Conservation (phyloP, 2,329 filamentous ascomycete genomes). For the Leptographium lundbergii region DNA sequence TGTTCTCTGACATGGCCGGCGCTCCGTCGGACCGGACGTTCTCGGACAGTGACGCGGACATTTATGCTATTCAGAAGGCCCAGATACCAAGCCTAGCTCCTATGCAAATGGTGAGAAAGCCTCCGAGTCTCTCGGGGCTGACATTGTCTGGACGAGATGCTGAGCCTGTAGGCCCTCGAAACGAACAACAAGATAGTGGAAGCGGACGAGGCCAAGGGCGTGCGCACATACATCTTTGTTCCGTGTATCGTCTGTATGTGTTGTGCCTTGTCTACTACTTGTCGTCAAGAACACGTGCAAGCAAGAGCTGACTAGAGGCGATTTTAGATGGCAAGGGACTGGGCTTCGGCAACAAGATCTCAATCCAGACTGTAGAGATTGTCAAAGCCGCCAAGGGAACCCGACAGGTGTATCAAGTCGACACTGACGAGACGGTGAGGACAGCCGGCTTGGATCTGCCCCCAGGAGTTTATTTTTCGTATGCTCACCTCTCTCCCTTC, state of each 20-base stretch:
- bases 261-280: not conserved
- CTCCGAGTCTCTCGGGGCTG: not conserved
- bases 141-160: not conserved
- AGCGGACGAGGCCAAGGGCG: constrained; percentile 25
- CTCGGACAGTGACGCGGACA: constrained; percentile 27
- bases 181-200: constrained; percentile 32
- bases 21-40: constrained; percentile 27
- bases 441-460: too few relatives aligned
- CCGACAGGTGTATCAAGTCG: constrained; percentile 28
- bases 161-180: constrained; percentile 17
- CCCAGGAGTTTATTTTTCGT: too few relatives aligned
- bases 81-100: constrained; percentile 9
- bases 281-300: too few relatives aligned
- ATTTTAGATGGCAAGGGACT: constrained; percentile 29
- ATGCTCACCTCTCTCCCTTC: constrained; percentile 9
- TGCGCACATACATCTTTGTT: constrained; percentile 37
- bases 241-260: constrained; percentile 37
- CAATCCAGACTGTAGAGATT: constrained; percentile 36
- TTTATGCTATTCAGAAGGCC: constrained; percentile 30
- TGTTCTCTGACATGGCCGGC: constrained; percentile 34
- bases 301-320: not conserved
- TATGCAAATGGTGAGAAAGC: not conserved
- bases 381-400: constrained; percentile 29
- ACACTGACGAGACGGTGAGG: constrained; percentile 19
- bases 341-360: constrained; percentile 37